Conservation (phyloP, 805 yeast genomes). For the Maudiozyma serrabonitensis region DNA sequence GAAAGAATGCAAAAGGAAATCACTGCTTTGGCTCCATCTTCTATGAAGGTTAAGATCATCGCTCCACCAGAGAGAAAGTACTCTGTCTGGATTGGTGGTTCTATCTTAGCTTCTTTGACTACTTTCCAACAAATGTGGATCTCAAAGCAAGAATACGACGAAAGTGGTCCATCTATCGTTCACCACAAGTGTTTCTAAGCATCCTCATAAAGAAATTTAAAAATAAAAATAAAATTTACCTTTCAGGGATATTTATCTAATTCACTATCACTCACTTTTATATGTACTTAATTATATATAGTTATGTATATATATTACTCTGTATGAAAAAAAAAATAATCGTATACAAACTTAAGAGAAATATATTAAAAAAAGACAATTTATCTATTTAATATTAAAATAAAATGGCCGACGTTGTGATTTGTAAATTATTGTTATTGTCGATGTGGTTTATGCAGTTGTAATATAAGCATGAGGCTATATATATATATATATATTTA, state of each 20-base stretch:
- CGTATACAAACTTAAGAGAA: not conserved
- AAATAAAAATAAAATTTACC: not conserved
- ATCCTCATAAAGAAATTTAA: not conserved
- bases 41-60: conserved; percentile 98
- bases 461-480: not conserved
- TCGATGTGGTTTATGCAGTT: too few species aligned
- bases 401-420: too few species aligned
- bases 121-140: conserved; percentile 99
- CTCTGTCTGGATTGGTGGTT: conserved; percentile 99
- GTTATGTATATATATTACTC: too few species aligned
- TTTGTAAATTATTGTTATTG: too few species aligned
- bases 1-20: conserved; percentile 99
- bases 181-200: conserved; percentile 42
- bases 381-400: too few species aligned
- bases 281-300: not conserved
- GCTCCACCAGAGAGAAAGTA: conserved; percentile 99
- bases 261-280: not conserved
- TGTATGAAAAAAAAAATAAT: not conserved
- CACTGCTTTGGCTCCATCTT: conserved; percentile 98
- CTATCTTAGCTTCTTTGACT: conserved; percentile 94
- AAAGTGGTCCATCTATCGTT: conserved; percentile 99
- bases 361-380: not conserved
- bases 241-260: not conserved
- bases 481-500: not conserved
- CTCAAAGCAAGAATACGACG: conserved; percentile 99